Base-by-base conservation (phyloP, 352 stramenopile genomes). In the Phytophthora pinifolia region DNA sequence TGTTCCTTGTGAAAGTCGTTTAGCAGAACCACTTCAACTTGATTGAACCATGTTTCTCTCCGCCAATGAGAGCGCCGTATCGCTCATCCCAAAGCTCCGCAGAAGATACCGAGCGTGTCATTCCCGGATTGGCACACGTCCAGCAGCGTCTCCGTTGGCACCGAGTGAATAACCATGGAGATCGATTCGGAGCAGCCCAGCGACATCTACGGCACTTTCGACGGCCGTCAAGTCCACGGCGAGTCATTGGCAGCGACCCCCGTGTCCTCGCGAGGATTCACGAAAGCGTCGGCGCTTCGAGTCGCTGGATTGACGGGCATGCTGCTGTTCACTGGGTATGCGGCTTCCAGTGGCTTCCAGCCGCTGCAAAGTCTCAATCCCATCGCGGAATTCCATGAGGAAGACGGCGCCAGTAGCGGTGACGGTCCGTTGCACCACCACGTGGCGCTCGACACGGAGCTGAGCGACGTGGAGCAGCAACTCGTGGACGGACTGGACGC, bases 131-230 rank as follows among this genome's bases (percentile, higher is more conserved):
- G n/a, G n/a, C n/a, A 18, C 14, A 13, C 44, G 43, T 54, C 43
- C 29, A 33, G 30, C 46, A 46, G 15, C 45, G 22, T 34, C 49
- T 54, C 41, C 13, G 9, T 5, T 53, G 6, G 2, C 27, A 36
- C 30, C n/a, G 10, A n/a, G n/a, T 29, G 39, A 25, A 25, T 25
- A 25, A 6, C n/a, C 4, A 69, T 69, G 55, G n/a, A 58, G 34
- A 54, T 38, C 54, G 42, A 70, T 15, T 65, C 47, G 31, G 35
- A 62, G 47, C 18, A 41, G 38, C 12, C 55, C 34, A 54, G 45
- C 22, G 68, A 81, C 27, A 67, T 66, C 46, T 84, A 84, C 59
- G 74, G 71, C 42, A 84, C 74, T 5, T 84, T 84, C 49, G 57
- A 72, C 41, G 60, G 50, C 14, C 52, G 53, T 20, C 34, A 32